A percentile compares a stretch with the other conserved stretches of the same genome.
These are phyloP conservation scores for Myriosclerotinia curreyana DNA, from an alignment of 2,329 filamentous ascomycete species.

Conservation along the genomic window DNA sequence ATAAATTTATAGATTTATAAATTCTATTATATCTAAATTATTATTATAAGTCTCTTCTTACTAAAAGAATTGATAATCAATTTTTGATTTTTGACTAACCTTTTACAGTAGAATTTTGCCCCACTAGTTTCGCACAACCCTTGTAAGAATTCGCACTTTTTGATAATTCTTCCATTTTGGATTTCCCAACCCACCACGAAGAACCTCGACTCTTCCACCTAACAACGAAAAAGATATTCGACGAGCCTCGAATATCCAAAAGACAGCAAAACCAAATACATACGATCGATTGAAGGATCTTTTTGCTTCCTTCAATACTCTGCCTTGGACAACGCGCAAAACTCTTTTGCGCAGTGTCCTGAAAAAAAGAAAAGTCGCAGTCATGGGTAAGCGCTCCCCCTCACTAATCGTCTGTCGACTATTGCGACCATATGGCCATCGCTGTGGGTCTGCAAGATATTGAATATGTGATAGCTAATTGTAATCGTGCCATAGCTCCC, in stretches of 20 bases:
- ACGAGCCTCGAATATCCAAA: constrained; percentile 13
- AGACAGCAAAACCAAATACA: not conserved
- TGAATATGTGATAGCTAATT: constrained; percentile 43
- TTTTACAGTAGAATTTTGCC: no score
- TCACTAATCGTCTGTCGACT: constrained; percentile 24
- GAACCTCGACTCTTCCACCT: constrained; percentile 13
- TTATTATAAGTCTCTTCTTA: no score
- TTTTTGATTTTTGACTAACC: no score
- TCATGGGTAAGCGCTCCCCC: constrained; percentile 53
- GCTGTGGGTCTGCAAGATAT: not conserved
- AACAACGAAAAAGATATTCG: constrained; percentile 20
- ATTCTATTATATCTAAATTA: no score
- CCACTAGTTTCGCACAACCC: constrained; percentile 19
- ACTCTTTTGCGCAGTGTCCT: constrained; percentile 44
- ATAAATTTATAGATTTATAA: not conserved
- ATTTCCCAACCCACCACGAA: constrained; percentile 18
- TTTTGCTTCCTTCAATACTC: constrained; percentile 30
- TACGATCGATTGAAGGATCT: constrained; percentile 28
- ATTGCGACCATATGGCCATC: constrained; percentile 3
- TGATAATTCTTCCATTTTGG: constrained; percentile 17
- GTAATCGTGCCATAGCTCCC: constrained; percentile 60
- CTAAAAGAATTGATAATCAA: no score
- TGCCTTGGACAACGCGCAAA: constrained; percentile 37
- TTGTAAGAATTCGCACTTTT: constrained; percentile 22
- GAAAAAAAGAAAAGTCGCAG: constrained; percentile 49